Evolutionary conservation across 2,329 filamentous ascomycete species (phyloP), one percentile per base, ranked within the genome.

Genomic region (Lasiodiplodia sp.): DNA sequence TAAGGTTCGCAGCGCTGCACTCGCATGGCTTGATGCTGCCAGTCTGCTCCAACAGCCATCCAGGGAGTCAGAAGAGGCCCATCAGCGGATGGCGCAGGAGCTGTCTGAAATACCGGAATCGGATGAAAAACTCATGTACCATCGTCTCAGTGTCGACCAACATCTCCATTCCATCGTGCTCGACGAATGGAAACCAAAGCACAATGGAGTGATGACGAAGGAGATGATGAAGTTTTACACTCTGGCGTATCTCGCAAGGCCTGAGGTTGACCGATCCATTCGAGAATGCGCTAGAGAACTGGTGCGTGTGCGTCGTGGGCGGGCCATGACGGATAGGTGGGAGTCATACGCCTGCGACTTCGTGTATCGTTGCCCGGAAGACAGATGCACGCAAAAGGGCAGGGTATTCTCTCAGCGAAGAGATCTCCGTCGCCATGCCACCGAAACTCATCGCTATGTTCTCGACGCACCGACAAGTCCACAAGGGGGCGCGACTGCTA

Each of bases 311-410:
- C 67, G 69, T 5, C 55, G 68, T 14, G 21, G 51, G 14, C 66
- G 70, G 3, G 65, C 69, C 3, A 37, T 47, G 16, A 71, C 69
- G 6, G 68, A 70, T 31, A 55, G 71, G 5, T 72, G 69, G 71
- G 71, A 72, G 53, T 65, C 40, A n/a, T 70, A 69, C 47, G 71
- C 69, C 25, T 38, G 66, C 10, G 37, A 68, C 25, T 34, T 62
- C 7, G 64, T 57, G 3, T 72, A 72, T 47, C 55, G 52, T 21
- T 71, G 69, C 49, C 67, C 47, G 6, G 67, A 69, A 21, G n/a
- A 28, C 25, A 14, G 14, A 18, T 51, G 40, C n/a, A n/a, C 58
- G 11, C n/a, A 34, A 34, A 34, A 34, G 2, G 8, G 31, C 31
- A 34, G 31, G 31, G 31, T 34, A 3, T 34, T 34, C 31, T 34